Evolutionary conservation across 2,329 filamentous ascomycete species (phyloP), one percentile per base, ranked within the genome.

Genomic region (Trichophyton verrucosum): DNA sequence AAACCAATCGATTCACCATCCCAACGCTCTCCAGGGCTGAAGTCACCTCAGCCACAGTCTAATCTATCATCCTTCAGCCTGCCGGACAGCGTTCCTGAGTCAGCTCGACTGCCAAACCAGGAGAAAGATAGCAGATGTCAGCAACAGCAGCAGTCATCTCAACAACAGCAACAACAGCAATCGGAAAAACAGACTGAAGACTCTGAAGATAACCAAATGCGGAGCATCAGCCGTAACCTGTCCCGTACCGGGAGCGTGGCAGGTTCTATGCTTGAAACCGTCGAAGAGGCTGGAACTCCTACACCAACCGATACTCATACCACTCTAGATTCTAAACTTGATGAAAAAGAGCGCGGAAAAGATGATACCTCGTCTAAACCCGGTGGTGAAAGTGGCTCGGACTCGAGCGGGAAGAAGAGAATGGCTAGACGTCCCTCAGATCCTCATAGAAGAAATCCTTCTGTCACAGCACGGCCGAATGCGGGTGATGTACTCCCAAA

Each of bases 201-300:
- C 30, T 44, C 64, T n/a, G 67, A 70, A 55, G 64, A 64, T 44
- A 58, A 20, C 36, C 62, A 62, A 42, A 40, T 30, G 40, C 59
- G 57, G 24, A 59, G 47, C 46, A 44, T 51, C 66, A 53, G 82
- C 75, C 77, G 81, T 70, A 83, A 84, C 17, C 83, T 84, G 22
- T 80, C 78, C 38, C 80, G 85, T 65, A 82, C 81, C 62, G 78
- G 80, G 59, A 84, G 80, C 69, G 81, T 79, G 61, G 81, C 80
- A 58, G 81, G 77, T 40, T 80, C 86, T 57, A 83, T 83, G 56
- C 77, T 96, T 61, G 92, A 95, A 75, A 96, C 94, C 0, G 92
- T 97, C 15, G 88, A 96, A 71, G 92, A 96, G 78, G 86, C 87
- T 60, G 94, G 89, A 75, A 82, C 89, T 63, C 85, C 87, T 0